Percentiles rank a stretch among this genome's conserved stretches.
These are phyloP conservation scores for Diospyros kaki DNA, from an alignment of 148 eudicot genomes.

Conservation along the genomic window DNA sequence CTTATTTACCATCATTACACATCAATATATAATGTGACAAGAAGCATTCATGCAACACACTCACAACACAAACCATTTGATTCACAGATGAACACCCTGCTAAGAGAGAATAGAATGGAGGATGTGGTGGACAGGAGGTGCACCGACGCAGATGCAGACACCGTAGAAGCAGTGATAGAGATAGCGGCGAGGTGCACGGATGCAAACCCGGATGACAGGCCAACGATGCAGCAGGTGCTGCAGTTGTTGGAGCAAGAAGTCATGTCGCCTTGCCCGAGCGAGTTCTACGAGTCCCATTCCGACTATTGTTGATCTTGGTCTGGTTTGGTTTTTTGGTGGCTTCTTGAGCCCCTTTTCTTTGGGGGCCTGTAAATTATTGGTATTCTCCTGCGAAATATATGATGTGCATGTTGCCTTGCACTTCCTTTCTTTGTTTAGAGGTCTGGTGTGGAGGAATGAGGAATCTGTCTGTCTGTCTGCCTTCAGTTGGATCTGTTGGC, in stretches of 20 bases:
- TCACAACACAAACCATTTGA: no score
- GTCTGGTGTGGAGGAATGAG: no score
- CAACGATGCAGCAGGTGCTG: constrained; percentile 75
- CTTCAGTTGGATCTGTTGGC: no score
- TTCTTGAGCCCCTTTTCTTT: no score
- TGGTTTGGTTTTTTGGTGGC: no score
- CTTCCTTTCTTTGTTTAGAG: no score
- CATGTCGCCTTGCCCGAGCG: constrained; percentile 88
- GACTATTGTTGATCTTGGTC: constrained; percentile 43
- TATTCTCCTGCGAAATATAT: no score
- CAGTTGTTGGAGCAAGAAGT: constrained; percentile 88
- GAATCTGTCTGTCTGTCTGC: no score
- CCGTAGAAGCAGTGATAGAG: constrained; percentile 74
- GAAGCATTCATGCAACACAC: no score
- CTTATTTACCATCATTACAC: not conserved
- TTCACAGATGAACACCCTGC: constrained; percentile 63
- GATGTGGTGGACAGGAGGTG: constrained; percentile 75
- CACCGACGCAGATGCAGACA: constrained; percentile 57
- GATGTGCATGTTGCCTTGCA: no score
- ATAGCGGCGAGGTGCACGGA: constrained; percentile 76
- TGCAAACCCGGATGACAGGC: constrained; percentile 72
- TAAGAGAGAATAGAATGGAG: constrained; percentile 53
- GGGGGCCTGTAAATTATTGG: no score
- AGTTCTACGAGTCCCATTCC: constrained; percentile 88
- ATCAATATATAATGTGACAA: no score